Conservation (phyloP, 148 eudicot genomes). For the Camellia granthamiana region DNA sequence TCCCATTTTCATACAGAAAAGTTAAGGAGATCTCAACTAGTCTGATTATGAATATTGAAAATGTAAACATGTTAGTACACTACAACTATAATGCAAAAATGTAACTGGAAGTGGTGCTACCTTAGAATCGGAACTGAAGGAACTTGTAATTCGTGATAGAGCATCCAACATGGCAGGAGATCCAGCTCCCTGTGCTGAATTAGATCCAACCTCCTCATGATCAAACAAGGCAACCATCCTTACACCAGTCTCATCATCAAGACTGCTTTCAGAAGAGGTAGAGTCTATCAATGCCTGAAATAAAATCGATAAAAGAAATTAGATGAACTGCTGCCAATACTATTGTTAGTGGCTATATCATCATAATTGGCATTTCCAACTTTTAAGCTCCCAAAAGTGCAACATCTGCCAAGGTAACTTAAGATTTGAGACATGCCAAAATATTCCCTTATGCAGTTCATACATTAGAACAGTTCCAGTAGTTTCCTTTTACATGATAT, state of each 20-base stretch:
- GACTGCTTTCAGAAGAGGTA: constrained; percentile 66
- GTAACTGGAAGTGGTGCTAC: constrained; percentile 19
- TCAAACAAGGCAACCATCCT: constrained; percentile 94
- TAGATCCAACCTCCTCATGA: constrained; percentile 96
- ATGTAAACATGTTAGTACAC: neutral
- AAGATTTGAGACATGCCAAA: neutral
- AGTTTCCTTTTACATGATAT: neutral
- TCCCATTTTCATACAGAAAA: neutral
- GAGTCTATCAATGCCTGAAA: constrained; percentile 89
- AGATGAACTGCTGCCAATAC: neutral
- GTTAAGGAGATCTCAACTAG: constrained; percentile 10
- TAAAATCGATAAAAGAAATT: constrained; percentile 4
- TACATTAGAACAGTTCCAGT: neutral
- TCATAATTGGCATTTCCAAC: neutral
- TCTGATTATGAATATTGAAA: neutral
- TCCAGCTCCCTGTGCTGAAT: constrained; percentile 99
- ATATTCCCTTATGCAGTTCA: neutral
- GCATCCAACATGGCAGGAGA: constrained; percentile 94
- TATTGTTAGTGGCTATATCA: neutral
- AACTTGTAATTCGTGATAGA: constrained; percentile 72
- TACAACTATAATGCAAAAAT: neutral
- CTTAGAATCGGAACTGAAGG: constrained; percentile 60
- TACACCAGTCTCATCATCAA: constrained; percentile 84
- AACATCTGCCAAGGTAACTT: neutral
- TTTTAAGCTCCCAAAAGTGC: neutral